Evolutionary conservation across 805 yeast genomes (phyloP), one percentile per base, ranked within the genome.

Genomic region (Yamadazyma olivae): DNA sequence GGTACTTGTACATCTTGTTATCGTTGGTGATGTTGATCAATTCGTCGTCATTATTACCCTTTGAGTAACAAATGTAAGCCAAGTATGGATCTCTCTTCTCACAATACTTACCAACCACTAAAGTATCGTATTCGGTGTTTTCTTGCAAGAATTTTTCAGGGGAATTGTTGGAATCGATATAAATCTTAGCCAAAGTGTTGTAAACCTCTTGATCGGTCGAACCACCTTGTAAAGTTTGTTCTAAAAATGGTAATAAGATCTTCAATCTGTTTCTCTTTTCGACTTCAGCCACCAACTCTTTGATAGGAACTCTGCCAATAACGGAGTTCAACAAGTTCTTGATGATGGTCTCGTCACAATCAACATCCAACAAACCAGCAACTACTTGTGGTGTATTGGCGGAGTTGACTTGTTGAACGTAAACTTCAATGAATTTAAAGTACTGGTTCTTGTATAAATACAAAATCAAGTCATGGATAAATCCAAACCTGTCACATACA

Each of bases 31-130:
- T 89, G 56, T 77, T 74, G 53, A 93, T 78, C 54, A 93, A 76
- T 61, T 93, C 99, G 39, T 73, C 82, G 59, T 93, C 96, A 53
- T 91, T 90, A 36, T 75, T 71, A 57, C 99, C 99, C 67, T 90
- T 91, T 43, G 95, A 95, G 64, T 93, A 93, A 35, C 96, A 95
- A 66, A 93, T 93, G 64, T 88, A 93, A 19, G 99, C 99, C 59
- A 93, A 73, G 67, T 88, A 93, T 44, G 99, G 99, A 57, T 93
- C 99, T 66, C 99, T 85, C 78, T 87, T 91, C 67, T 93, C 99
- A 75, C 99, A 93, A 72, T 93, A 93, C 59, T 80, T 88, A 73
- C 99, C 99, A 48, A 93, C 97, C 52, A 84, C 84, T 49, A 86
- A 70, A n/a, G 98, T 83, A 65, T 93, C 95, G 67, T 93, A 93